These are phyloP conservation scores for Phaeosphaeriaceae sp. DNA, from an alignment of 2,329 filamentous ascomycete species.

Conservation along the genomic window DNA sequence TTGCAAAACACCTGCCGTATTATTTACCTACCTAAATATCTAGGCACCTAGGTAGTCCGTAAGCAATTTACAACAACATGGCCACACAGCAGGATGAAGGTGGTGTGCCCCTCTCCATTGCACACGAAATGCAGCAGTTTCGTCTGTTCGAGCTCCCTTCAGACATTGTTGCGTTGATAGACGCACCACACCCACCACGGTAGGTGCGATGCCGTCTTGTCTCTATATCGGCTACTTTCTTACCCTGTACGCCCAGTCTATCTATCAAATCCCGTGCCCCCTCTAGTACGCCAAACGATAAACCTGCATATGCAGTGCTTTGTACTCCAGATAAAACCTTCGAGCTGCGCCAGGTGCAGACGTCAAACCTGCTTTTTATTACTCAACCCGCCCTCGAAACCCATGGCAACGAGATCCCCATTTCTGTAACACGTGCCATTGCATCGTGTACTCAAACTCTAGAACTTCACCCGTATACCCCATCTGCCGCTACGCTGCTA, in stretches of 20 bases:
- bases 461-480: slow-evolving; percentile 48
- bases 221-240: slow-evolving; percentile 25
- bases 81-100: slow-evolving; percentile 50
- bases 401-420: slow-evolving; percentile 43
- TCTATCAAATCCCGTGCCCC: slow-evolving; percentile 43
- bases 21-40: too few species aligned
- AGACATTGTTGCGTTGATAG: slow-evolving; percentile 61
- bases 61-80: slow-evolving; percentile 34
- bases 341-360: slow-evolving; percentile 68
- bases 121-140: slow-evolving; percentile 59
- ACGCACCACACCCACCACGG: slow-evolving; percentile 53
- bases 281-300: slow-evolving; percentile 23
- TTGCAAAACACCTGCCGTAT: not conserved
- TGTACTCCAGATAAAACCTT: slow-evolving; percentile 65
- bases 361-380: slow-evolving; percentile 68
- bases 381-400: slow-evolving; percentile 52
- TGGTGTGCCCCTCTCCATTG: slow-evolving; percentile 53
- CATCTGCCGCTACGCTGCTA: slow-evolving; percentile 46
- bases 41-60: too few species aligned
- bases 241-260: slow-evolving; percentile 37
- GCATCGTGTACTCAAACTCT: slow-evolving; percentile 54
- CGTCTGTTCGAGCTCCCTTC: slow-evolving; percentile 66
- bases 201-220: slow-evolving; percentile 40
- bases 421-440: slow-evolving; percentile 49
- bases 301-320: slow-evolving; percentile 60